Conservation (phyloP, 2,329 filamentous ascomycete genomes). For the Teratosphaeria nubilosa region DNA sequence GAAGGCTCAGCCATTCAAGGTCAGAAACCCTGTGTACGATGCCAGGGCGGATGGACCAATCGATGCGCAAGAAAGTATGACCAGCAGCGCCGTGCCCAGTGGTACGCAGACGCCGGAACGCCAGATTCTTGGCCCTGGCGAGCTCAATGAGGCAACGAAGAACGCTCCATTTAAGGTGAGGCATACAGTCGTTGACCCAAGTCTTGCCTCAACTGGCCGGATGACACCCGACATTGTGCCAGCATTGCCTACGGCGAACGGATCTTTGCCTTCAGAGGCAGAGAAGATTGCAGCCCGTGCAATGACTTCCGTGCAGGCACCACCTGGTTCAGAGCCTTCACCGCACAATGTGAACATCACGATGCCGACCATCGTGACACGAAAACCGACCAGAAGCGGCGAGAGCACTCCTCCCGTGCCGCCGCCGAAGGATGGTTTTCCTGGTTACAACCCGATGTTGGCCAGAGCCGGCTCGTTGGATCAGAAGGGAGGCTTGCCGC, state of each 20-base stretch:
- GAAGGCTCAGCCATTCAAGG: constrained; percentile 15
- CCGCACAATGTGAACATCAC: constrained; percentile 5
- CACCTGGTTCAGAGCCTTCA: background rate
- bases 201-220: constrained; percentile 3
- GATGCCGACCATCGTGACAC: constrained; percentile 5
- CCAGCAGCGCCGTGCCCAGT: background rate
- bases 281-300: constrained; percentile 2
- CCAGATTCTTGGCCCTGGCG: constrained; percentile 1
- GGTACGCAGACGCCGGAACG: background rate
- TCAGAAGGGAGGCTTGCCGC: background rate
- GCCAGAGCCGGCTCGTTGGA: background rate
- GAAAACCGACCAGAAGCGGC: background rate
- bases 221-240: background rate
- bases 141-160: constrained; percentile 7
- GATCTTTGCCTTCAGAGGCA: background rate
- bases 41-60: constrained; percentile 5
- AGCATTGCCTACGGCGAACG: background rate
- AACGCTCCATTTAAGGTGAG: constrained; percentile 18
- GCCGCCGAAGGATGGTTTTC: constrained; percentile 6
- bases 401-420: constrained; percentile 2
- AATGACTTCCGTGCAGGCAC: constrained; percentile 2
- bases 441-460: background rate
- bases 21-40: constrained; percentile 20
- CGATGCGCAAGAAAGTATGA: background rate
- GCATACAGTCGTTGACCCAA: constrained; percentile 16